Percentiles rank a stretch among this genome's conserved stretches.
These are phyloP conservation scores for Polytolypa hystricis DNA, from an alignment of 2,329 filamentous ascomycete genomes.

Conservation along the genomic window DNA sequence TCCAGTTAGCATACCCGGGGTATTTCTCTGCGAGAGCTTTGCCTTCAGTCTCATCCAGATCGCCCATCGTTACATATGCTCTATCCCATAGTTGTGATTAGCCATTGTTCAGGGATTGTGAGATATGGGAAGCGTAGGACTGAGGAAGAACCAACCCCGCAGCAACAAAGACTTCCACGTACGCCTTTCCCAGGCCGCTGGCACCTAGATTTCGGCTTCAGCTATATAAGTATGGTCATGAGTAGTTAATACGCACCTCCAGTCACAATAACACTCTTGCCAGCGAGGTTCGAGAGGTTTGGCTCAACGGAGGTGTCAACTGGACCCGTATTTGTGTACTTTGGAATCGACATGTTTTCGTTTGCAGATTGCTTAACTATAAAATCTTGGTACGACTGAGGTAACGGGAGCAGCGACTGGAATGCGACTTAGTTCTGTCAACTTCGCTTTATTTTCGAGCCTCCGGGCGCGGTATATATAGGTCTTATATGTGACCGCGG, in stretches of 20 bases:
- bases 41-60: constrained; percentile 26
- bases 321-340: not conserved
- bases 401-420: no score
- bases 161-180: constrained; percentile 13
- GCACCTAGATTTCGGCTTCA: no score
- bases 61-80: constrained; percentile 17
- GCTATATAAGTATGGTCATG: constrained; percentile 2
- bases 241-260: constrained; percentile 32
- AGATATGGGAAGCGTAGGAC: not conserved
- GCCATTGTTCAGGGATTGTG: not conserved
- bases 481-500: no score
- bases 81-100: constrained; percentile 1
- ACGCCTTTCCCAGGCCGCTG: constrained; percentile 19
- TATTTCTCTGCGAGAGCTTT: constrained; percentile 22
- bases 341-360: no score
- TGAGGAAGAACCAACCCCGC: not conserved
- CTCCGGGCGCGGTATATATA: no score
- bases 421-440: no score
- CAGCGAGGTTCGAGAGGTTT: constrained; percentile 28
- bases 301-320: constrained; percentile 12
- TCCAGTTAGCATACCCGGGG: no score
- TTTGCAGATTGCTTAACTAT: no score
- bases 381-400: no score
- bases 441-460: no score
- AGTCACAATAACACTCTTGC: constrained; percentile 39